Conservation (phyloP, 2,329 filamentous ascomycete species). For the Nemania sp. region DNA sequence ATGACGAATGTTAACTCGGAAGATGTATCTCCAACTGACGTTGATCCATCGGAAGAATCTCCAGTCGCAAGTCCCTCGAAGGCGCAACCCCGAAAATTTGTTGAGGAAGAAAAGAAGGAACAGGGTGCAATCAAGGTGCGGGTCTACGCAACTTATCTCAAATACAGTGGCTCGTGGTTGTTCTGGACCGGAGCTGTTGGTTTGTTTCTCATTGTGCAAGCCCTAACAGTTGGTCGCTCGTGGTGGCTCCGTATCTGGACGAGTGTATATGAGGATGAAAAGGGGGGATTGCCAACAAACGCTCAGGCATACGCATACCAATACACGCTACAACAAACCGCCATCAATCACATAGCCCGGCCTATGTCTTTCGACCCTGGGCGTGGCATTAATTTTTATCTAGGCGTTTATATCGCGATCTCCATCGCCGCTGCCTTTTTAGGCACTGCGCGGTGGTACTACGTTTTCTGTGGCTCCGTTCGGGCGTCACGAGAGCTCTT, state of each 20-base stretch:
- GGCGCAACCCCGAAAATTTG: constrained; percentile 65
- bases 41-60: constrained; percentile 44
- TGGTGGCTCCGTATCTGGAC: constrained; percentile 71
- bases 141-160: constrained; percentile 70
- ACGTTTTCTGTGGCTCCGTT: constrained; percentile 67
- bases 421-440: constrained; percentile 60
- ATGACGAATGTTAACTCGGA: constrained; percentile 60
- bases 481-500: constrained; percentile 71
- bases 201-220: constrained; percentile 59
- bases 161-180: constrained; percentile 63
- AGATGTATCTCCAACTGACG: constrained; percentile 48
- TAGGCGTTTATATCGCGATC: constrained; percentile 67
- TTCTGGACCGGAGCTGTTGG: constrained; percentile 61
- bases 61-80: constrained; percentile 56
- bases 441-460: constrained; percentile 64
- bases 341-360: constrained; percentile 45
- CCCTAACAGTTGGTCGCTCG: constrained; percentile 58
- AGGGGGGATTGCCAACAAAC: constrained; percentile 24
- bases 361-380: constrained; percentile 35
- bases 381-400: constrained; percentile 61
- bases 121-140: constrained; percentile 67
- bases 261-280: constrained; percentile 45
- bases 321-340: constrained; percentile 52
- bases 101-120: constrained; percentile 75
- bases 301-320: constrained; percentile 48